Evolutionary conservation across 192 early-diverging fungal species (phyloP), one percentile per base, ranked within the genome.

Genomic region (Phycomyces nitens): DNA sequence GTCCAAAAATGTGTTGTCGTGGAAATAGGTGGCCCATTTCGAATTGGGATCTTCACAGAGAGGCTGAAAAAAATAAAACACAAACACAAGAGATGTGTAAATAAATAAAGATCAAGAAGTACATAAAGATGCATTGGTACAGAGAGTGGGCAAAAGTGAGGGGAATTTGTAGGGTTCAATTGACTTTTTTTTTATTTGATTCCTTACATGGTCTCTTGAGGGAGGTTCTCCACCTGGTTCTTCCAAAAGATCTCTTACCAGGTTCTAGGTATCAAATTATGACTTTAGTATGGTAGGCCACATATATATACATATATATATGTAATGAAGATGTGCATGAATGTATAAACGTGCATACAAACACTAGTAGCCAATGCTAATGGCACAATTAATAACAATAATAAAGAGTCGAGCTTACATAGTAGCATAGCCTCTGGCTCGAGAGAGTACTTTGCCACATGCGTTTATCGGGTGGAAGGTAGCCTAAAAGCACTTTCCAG

Each of bases 401-500:
- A 16, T 9, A n/a, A 18, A 21, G 26, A 56, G 9, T 29, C 14
- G 9, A 56, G 34, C 70, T 64, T 77, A 78, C 84, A 80, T 90
- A 89, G 66, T 91, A 91, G 10, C 70, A 65, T 41, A 64, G 54
- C 42, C 88, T 70, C 27, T 86, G 70, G 29, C 77, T 66, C 34
- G 62, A 62, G 6, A 88, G 70, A 1, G 65, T 71, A 18, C 57
- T 52, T 23, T 68, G 43, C 89, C 89, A 91, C 53, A 68, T 38
- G 43, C 84, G 69, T 56, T 89, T 84, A 68, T 89, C 82, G 29
- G 75, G 73, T 29, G 89, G 88, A 34, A 89, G 42, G 66, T 89
- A 88, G 20, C 87, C 79, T 38, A 89, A 70, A 15, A 91, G 63
- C 20, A 90, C 80, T 77, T 87, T 91, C 88, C 88, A 91, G 43